A percentile compares a stretch with the other conserved stretches of the same genome.
These are phyloP conservation scores for Heritiera littoralis DNA, from an alignment of 345 rosid genomes.

Conservation along the genomic window DNA sequence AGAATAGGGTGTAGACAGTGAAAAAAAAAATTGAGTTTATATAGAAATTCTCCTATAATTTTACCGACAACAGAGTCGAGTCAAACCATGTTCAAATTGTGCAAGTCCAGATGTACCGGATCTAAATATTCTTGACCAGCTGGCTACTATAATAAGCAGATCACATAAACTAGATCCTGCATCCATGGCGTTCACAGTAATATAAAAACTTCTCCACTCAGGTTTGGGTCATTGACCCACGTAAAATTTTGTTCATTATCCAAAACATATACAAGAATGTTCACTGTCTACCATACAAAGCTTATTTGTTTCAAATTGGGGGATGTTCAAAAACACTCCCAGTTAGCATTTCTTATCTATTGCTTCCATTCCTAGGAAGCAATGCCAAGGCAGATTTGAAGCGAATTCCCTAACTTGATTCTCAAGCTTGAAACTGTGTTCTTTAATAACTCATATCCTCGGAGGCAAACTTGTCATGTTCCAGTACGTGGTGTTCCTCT, in stretches of 20 bases:
- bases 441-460: constrained; percentile 41
- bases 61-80: no score
- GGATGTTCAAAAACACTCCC: neutral
- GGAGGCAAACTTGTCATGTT: constrained; percentile 30
- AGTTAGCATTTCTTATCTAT: neutral
- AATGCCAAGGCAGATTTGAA: constrained; percentile 49
- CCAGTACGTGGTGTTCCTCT: constrained; percentile 46
- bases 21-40: no score
- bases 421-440: constrained; percentile 44
- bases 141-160: neutral
- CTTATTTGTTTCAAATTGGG: neutral
- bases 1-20: no score
- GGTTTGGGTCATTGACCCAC: neutral
- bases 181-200: no score
- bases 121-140: neutral
- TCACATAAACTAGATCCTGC: neutral
- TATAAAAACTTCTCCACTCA: neutral
- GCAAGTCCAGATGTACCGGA: no score
- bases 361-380: constrained; percentile 28
- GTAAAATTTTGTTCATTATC: neutral
- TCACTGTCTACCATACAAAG: neutral
- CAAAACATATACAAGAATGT: neutral
- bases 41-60: no score
- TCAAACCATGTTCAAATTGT: neutral
- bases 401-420: constrained; percentile 39